Evolutionary conservation across 2,329 filamentous ascomycete species (phyloP), one percentile per base, ranked within the genome.

Genomic region (Orbilia quercus): DNA sequence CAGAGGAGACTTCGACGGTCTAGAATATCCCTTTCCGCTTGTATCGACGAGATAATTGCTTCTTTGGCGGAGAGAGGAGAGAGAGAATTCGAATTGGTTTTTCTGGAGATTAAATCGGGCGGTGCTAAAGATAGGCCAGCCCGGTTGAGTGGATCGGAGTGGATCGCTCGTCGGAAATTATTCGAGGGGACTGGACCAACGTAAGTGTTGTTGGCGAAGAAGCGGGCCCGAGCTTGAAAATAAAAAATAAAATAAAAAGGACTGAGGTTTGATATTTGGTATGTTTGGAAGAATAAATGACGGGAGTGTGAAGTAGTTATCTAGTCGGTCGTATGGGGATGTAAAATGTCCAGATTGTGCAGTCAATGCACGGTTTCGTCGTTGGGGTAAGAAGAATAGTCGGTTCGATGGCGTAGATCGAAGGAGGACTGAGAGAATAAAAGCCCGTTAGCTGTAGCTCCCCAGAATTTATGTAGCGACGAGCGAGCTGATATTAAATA

Each of bases 121-220:
- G 51, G 66, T 71, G 58, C 57, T 71, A 71, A 71, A 71, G 50
- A 57, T 58, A 63, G 53, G 36, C 38, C 28, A 4, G 20, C 38
- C 28, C 28, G 20, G 44, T 44, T 54, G 67, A 72, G 58, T 65
- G 66, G 59, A 72, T 64, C 59, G 22, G 38, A 51, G 67, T 23
- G 22, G 59, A 72, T 72, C 67, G 67, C 67, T 72, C 34, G 67
- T 72, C 67, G 67, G 67, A 72, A 72, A 72, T 72, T 64, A 65
- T 65, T 34, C 34, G 45, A 34, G 53, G 64, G 28, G 16, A 31
- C 44, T 25, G 44, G 57, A 34, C 22, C 48, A 51, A 62, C 57
- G 57, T 55, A 60, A 51, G 48, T 55, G 65, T 57, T 44, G 55
- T 16, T 34, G 58, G 50, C 34, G 42, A 58, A 55, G 66, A 50